phyloP scores from a whole-genome alignment of 495 filamentous ascomycete species.

The Lophiostoma macrostomum region DNA sequence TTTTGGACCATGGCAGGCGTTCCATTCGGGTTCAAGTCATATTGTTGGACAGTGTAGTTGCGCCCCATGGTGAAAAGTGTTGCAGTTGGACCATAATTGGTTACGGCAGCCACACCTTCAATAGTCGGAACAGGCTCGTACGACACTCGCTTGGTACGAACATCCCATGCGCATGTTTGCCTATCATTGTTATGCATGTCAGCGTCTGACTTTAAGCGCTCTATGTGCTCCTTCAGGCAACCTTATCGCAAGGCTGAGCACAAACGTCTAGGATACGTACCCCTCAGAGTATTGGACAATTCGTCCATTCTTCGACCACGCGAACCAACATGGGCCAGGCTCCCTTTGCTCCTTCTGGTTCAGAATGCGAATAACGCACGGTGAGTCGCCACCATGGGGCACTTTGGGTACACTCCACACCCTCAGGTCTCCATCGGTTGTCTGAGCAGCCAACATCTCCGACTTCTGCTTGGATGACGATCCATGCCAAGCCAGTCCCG shows the following conservation, averaged over 20 bases:
- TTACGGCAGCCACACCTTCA: slow-evolving; percentile 73
- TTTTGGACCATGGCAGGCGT: slow-evolving; percentile 70
- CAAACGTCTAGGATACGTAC: slow-evolving; percentile 52
- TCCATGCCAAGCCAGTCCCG: slow-evolving; percentile 92
- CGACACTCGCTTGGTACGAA: slow-evolving; percentile 90
- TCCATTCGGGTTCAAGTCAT: slow-evolving; percentile 69
- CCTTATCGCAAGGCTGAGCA: slow-evolving; percentile 24
- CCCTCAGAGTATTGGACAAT: slow-evolving; percentile 90
- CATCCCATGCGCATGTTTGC: slow-evolving; percentile 92
- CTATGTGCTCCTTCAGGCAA: neutral
- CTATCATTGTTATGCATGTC: slow-evolving; percentile 49
- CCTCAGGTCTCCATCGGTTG: slow-evolving; percentile 83
- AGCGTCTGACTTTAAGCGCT: slow-evolving; percentile 29
- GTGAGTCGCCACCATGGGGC: slow-evolving; percentile 63
- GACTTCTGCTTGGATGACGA: slow-evolving; percentile 96
- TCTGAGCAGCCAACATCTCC: slow-evolving; percentile 95
- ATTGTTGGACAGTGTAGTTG: slow-evolving; percentile 88
- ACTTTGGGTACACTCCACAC: slow-evolving; percentile 97
- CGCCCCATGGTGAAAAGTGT: slow-evolving; percentile 90
- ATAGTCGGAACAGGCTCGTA: slow-evolving; percentile 84
- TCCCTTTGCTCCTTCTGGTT: slow-evolving; percentile 73
- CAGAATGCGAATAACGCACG: slow-evolving; percentile 81
- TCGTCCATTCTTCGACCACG: slow-evolving; percentile 95
- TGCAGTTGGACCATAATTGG: slow-evolving; percentile 84
- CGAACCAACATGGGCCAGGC: slow-evolving; percentile 88